Evolutionary conservation across 208 protist genomes (phyloP).

Genomic region (Trypanosoma brucei): DNA sequence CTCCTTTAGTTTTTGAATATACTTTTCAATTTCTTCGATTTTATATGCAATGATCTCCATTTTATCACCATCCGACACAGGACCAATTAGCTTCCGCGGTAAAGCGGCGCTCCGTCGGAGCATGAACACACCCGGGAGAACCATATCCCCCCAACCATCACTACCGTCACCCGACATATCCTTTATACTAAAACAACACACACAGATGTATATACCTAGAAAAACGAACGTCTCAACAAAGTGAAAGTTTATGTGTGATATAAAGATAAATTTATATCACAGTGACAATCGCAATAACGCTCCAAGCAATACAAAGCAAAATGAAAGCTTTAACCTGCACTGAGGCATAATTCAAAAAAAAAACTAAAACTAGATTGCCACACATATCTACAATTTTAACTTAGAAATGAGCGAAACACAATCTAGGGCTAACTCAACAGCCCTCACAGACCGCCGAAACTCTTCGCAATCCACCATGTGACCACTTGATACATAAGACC

Average conservation of each 20-base stretch:
- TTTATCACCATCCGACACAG: slow-evolving; percentile 24
- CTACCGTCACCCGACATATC: slow-evolving; percentile 7
- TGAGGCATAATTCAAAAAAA: too few species aligned
- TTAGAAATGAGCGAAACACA: too few species aligned
- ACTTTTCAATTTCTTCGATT: slow-evolving; percentile 42
- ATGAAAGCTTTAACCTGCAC: background rate
- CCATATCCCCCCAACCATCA: slow-evolving; percentile 64
- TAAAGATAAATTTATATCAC: too few species aligned
- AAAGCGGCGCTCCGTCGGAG: slow-evolving; percentile 29
- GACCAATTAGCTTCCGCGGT: slow-evolving; percentile 5
- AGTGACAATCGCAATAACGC: too few species aligned
- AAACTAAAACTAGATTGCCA: too few species aligned
- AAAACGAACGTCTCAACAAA: background rate
- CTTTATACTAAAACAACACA: slow-evolving; percentile 12
- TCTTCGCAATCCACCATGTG: too few species aligned
- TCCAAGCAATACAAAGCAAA: background rate
- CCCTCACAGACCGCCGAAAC: too few species aligned
- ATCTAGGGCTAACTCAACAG: too few species aligned
- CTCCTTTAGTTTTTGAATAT: slow-evolving; percentile 51
- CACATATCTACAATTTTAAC: too few species aligned
- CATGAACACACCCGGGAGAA: slow-evolving; percentile 82
- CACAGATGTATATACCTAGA: background rate
- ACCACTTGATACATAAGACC: too few species aligned
- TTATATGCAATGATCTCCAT: slow-evolving; percentile 57
- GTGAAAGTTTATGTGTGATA: too few species aligned